Conservation (phyloP, 2,329 filamentous ascomycete species). For the Immersiporthe knoxdaviesiana region DNA sequence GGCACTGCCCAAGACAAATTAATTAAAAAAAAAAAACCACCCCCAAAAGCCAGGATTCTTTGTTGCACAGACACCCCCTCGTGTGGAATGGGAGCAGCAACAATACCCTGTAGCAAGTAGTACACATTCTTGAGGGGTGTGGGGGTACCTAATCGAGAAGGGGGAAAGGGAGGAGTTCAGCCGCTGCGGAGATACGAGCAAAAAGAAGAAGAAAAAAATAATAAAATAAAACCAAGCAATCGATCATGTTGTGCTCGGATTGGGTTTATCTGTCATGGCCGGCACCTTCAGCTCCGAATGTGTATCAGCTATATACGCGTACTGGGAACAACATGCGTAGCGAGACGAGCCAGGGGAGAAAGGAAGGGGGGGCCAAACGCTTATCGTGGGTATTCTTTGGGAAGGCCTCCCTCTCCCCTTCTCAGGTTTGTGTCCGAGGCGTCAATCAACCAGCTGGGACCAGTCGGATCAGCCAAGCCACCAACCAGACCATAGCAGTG, state of each 20-base stretch:
- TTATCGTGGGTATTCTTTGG: not conserved
- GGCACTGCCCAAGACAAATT: not conserved
- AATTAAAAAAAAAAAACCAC: too few relatives aligned
- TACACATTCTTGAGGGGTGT: not conserved
- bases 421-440: not conserved
- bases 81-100: not conserved
- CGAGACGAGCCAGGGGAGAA: not conserved
- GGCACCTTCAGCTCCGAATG: conserved; percentile 1
- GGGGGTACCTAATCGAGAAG: not conserved
- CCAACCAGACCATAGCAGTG: not conserved
- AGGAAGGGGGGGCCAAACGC: not conserved
- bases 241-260: not conserved
- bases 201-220: too few relatives aligned
- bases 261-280: not conserved
- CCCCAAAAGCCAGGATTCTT: not conserved
- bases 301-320: not conserved
- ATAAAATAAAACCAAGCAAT: not conserved
- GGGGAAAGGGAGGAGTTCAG: not conserved
- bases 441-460: not conserved
- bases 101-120: not conserved
- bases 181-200: not conserved
- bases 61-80: not conserved
- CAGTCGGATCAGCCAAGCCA: not conserved
- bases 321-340: not conserved
- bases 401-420: not conserved